Conservation (phyloP, 73 alveolate genomes). For the Effrenium voratum region DNA sequence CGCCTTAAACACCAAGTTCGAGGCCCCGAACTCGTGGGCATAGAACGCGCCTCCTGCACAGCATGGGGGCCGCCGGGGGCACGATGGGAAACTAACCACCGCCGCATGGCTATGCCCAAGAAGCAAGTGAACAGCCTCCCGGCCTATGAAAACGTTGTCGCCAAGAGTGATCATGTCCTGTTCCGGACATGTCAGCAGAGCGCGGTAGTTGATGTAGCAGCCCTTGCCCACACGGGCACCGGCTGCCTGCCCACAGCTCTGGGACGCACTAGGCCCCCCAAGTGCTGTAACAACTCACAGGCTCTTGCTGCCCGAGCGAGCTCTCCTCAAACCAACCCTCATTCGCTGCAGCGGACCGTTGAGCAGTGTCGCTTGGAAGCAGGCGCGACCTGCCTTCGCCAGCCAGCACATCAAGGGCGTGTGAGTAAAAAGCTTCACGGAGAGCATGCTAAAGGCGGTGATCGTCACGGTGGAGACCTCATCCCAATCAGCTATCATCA, state of each 20-base stretch:
- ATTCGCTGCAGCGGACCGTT: neutral
- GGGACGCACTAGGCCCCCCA: no score
- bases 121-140: neutral
- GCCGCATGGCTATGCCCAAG: neutral
- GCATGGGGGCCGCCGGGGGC: neutral
- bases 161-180: slow-evolving; percentile 43
- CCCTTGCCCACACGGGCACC: slow-evolving; percentile 39
- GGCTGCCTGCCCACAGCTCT: slow-evolving; percentile 66
- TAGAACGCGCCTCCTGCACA: slow-evolving; percentile 39
- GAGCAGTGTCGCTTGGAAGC: no score
- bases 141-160: slow-evolving; percentile 60
- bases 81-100: neutral
- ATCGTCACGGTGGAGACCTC: slow-evolving; percentile 38
- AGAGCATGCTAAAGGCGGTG: neutral
- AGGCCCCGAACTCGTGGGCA: slow-evolving; percentile 42
- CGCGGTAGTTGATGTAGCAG: slow-evolving; percentile 18
- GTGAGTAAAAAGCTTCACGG: slow-evolving; percentile 3
- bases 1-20: slow-evolving; percentile 50
- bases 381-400: slow-evolving; percentile 47
- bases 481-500: no score
- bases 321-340: neutral
- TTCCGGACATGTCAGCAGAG: slow-evolving; percentile 45
- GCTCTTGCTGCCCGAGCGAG: neutral
- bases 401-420: slow-evolving; percentile 38
- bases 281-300: no score